Evolutionary conservation across 139 green algal species (phyloP), one percentile per base, ranked within the genome.

Genomic region (Helicosporidium sp.): DNA sequence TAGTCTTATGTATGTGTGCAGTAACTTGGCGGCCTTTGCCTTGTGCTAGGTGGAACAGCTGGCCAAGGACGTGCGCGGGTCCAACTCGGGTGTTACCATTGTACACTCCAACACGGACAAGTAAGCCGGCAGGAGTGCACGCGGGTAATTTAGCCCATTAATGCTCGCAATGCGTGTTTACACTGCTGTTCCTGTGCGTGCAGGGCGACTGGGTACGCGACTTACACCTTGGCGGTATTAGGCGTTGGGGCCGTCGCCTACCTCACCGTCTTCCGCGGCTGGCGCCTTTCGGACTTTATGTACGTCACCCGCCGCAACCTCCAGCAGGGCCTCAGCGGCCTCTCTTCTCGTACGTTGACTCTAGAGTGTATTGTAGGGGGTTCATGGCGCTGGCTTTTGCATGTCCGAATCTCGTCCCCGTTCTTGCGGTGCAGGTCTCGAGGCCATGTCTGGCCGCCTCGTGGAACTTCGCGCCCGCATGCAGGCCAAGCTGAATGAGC

Each of bases 31-130:
- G n/a, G n/a, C n/a, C n/a, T n/a, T n/a, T n/a, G n/a, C n/a, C n/a
- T n/a, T n/a, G n/a, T n/a, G n/a, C n/a, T n/a, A 53, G 46, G 46
- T 53, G 7, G 46, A 53, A 36, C 46, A 53, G 36, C 46, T 53
- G 46, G 36, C 46, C 36, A 43, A 26, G 8, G 24, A 53, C 8
- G 46, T 53, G 36, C 26, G 24, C 19, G 20, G n/a, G 8, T 53
- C 46, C 7, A 34, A 33, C 7, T 43, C 20, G 7, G 15, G 15
- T 13, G 45, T 51, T 8, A 51, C 45, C 8, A 18, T 51, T 22
- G 45, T 51, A 8, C 45, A 51, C 19, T 13, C 45, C 45, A 18
- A 51, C 45, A 25, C 17, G 8, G 45, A 40, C 31, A 2, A 17
- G 13, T 20, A n/a, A n/a, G n/a, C n/a, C n/a, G n/a, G n/a, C n/a